phyloP scores from a whole-genome alignment of 1,284 basidiomycete genomes.

The Fomes fomentarius region DNA sequence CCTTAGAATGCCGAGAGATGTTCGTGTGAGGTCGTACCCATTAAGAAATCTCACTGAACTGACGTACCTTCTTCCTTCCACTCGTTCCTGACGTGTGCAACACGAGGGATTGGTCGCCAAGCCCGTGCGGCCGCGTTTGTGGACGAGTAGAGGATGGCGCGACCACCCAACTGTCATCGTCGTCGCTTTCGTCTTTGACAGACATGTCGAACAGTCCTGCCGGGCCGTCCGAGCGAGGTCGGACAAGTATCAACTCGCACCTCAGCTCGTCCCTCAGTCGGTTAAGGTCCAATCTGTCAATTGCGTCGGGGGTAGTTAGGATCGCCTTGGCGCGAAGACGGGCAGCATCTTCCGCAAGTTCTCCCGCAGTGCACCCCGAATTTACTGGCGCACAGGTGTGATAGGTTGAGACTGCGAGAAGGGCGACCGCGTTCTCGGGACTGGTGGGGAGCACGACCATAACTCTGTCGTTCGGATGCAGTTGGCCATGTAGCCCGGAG shows the following conservation, averaged over 20 bases:
- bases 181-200: slow-evolving; percentile 31
- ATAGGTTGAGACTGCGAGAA: slow-evolving; percentile 21
- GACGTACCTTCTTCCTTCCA: slow-evolving; percentile 49
- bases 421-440: slow-evolving; percentile 24
- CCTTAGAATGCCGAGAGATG: slow-evolving; percentile 27
- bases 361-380: slow-evolving; percentile 22
- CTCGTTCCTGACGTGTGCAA: slow-evolving; percentile 71
- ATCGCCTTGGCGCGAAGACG: slow-evolving; percentile 23
- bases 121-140: slow-evolving; percentile 38
- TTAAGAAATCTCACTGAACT: not conserved
- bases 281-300: slow-evolving; percentile 17
- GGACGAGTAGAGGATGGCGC: slow-evolving; percentile 8
- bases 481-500: slow-evolving; percentile 16
- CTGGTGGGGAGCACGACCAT: slow-evolving; percentile 25
- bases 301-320: slow-evolving; percentile 22
- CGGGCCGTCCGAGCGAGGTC: slow-evolving; percentile 36
- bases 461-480: slow-evolving; percentile 22
- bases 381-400: slow-evolving; percentile 25
- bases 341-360: slow-evolving; percentile 20
- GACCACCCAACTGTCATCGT: slow-evolving; percentile 18
- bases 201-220: slow-evolving; percentile 45
- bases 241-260: slow-evolving; percentile 37
- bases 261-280: slow-evolving; percentile 17
- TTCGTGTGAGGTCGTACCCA: not conserved
- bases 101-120: slow-evolving; percentile 57